phyloP scores from a whole-genome alignment of 176 grass and related monocot genomes.

The Lolium perenne region DNA sequence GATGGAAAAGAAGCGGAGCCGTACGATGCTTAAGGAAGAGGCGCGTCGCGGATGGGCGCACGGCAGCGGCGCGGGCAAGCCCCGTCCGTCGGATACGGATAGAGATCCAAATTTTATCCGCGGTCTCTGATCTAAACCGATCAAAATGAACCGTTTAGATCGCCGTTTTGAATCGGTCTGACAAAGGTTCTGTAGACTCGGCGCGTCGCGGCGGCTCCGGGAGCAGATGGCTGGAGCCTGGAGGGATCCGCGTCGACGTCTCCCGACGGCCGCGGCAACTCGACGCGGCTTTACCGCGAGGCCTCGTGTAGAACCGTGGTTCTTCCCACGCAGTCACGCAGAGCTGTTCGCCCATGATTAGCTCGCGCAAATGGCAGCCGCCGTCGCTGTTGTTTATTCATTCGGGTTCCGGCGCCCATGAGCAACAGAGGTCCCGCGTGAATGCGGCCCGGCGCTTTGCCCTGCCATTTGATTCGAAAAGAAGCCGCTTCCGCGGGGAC shows the following conservation, averaged over 20 bases:
- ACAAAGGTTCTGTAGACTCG: too few relatives aligned
- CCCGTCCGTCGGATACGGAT: too few relatives aligned
- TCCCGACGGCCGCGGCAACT: neutral
- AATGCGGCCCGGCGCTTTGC: neutral
- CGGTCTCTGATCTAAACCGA: too few relatives aligned
- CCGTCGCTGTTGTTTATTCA: neutral
- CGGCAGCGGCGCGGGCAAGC: too few relatives aligned
- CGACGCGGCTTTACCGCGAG: neutral
- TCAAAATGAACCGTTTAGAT: too few relatives aligned
- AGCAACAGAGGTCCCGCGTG: too few relatives aligned
- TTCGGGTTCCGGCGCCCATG: neutral
- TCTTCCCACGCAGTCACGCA: neutral
- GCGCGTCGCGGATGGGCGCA: too few relatives aligned
- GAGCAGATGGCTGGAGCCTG: neutral
- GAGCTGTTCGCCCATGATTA: neutral
- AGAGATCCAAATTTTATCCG: too few relatives aligned
- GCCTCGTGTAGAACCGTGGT: neutral
- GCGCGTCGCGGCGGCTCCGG: too few relatives aligned
- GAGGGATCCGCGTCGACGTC: neutral
- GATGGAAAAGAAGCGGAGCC: too few relatives aligned
- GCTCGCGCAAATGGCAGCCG: neutral
- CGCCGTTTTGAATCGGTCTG: too few relatives aligned
- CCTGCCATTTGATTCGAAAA: neutral
- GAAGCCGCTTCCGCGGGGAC: slow-evolving; percentile 7
- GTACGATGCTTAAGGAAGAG: too few relatives aligned